Evolutionary conservation across 2,329 filamentous ascomycete genomes (phyloP).

Genomic region (Paecilomyces dactylethromorphus): DNA sequence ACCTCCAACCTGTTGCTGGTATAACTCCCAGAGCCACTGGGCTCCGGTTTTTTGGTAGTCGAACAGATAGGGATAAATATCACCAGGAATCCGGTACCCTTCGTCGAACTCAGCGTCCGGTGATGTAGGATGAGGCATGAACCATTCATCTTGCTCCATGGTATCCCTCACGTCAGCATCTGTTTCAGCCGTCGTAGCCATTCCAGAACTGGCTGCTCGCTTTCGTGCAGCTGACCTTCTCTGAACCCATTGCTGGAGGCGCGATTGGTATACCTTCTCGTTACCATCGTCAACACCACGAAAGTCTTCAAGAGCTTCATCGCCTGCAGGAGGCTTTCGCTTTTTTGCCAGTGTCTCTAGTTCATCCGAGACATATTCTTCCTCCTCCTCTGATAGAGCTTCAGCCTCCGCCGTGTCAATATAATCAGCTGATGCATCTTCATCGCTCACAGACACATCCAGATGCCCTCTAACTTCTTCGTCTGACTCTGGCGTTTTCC

Average conservation of each 20-base stretch:
- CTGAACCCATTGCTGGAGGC: slow-evolving; percentile 69
- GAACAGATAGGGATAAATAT: slow-evolving; percentile 87
- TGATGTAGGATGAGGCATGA: slow-evolving; percentile 76
- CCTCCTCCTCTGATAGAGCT: slow-evolving; percentile 27
- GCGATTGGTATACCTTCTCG: slow-evolving; percentile 68
- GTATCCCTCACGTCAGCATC: slow-evolving; percentile 25
- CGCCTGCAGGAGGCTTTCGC: slow-evolving; percentile 27
- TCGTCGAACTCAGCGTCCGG: slow-evolving; percentile 70
- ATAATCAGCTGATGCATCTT: slow-evolving; percentile 28
- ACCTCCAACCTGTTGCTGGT: slow-evolving; percentile 81
- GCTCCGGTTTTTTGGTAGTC: slow-evolving; percentile 97
- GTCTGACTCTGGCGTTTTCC: slow-evolving; percentile 4
- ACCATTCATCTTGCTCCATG: slow-evolving; percentile 57
- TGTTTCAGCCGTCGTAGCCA: slow-evolving; percentile 19
- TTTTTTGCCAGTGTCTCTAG: slow-evolving; percentile 24
- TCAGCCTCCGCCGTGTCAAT: slow-evolving; percentile 23
- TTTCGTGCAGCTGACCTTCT: slow-evolving; percentile 55
- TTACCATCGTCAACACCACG: slow-evolving; percentile 79
- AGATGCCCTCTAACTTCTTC: slow-evolving; percentile 6
- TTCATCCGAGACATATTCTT: slow-evolving; percentile 21
- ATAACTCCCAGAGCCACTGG: slow-evolving; percentile 91
- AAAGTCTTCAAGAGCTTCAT: slow-evolving; percentile 47
- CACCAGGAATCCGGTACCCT: slow-evolving; percentile 75
- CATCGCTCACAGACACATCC: slow-evolving; percentile 16
- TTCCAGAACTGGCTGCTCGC: slow-evolving; percentile 29